Conservation (phyloP, 768 basidiomycete species). For the Boletales sp. region DNA sequence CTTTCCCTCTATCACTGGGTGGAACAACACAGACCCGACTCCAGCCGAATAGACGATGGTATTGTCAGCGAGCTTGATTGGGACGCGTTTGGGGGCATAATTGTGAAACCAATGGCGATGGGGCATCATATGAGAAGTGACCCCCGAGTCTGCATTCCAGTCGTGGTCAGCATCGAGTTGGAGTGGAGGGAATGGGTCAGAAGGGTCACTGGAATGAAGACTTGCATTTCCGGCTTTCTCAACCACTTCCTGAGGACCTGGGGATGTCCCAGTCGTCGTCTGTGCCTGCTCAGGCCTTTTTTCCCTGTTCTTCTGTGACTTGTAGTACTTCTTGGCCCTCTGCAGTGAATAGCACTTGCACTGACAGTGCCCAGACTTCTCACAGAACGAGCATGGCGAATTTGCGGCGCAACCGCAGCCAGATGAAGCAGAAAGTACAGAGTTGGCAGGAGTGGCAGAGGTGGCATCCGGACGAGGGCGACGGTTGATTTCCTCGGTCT, state of each 20-base stretch:
- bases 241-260: neutral
- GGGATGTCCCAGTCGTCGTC: neutral
- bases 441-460: neutral
- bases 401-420: neutral
- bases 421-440: neutral
- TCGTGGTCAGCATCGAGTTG: neutral
- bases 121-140: constrained; percentile 3
- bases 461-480: neutral
- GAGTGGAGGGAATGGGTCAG: neutral
- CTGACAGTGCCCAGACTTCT: constrained; percentile 1
- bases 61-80: neutral
- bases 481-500: constrained; percentile 2
- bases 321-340: neutral
- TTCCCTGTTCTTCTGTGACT: neutral
- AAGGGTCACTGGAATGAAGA: neutral
- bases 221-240: neutral
- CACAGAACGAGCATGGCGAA: neutral
- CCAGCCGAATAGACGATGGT: neutral
- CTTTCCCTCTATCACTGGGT: constrained; percentile 5
- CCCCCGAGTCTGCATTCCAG: constrained; percentile 2
- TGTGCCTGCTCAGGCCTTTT: neutral
- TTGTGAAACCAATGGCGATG: neutral
- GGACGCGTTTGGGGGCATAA: neutral
- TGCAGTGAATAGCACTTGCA: neutral
- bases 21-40: constrained; percentile 1